Evolutionary conservation across 1,284 basidiomycete genomes (phyloP), one percentile per base, ranked within the genome.

Genomic region (Acaromyces ingoldii): DNA sequence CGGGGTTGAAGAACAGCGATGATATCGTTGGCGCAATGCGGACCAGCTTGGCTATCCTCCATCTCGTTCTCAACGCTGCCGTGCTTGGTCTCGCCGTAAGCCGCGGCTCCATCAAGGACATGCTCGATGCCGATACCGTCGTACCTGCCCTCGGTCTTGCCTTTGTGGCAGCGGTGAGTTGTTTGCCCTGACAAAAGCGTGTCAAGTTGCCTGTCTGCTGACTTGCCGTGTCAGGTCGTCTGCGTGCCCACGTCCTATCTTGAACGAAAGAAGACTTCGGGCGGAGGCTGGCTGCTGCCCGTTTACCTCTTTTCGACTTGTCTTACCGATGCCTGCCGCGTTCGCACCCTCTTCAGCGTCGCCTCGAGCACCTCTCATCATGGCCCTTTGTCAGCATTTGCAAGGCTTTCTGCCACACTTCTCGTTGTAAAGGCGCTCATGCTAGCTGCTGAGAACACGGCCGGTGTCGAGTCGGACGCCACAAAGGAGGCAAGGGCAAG

Each of bases 391-490:
- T 25, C 49, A 54, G 3, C 43, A 50, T 44, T 38, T 55, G 13
- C 29, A 57, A 22, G 47, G 34, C 25, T 65, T 38, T 59, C 54
- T n/a, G 36, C 60, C 11, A 26, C 51, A 11, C 6, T 52, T 2
- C 57, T 65, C 15, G 53, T 53, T 30, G 47, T 51, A n/a, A 59
- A 63, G 38, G 50, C 53, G 9, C 24, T 56, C 36, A 65, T 65
- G 55, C 57, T 67, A 19, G 41, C 51, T 11, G 53, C 51, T 24
- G 64, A 67, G 28, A 63, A 64, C 37, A 55, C 60, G 22, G 60
- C 48, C 24, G 53, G 64, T 13, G n/a, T 37, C 9, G 30, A 51
- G 29, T 19, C 19, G 17, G 43, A 55, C 15, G 33, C 30, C 15
- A 66, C 55, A n/a, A 31, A 51, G 31, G 63, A 67, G 29, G 51